Evolutionary conservation across 2,329 filamentous ascomycete species (phyloP).

Genomic region (Chrysoporthe cubensis): DNA sequence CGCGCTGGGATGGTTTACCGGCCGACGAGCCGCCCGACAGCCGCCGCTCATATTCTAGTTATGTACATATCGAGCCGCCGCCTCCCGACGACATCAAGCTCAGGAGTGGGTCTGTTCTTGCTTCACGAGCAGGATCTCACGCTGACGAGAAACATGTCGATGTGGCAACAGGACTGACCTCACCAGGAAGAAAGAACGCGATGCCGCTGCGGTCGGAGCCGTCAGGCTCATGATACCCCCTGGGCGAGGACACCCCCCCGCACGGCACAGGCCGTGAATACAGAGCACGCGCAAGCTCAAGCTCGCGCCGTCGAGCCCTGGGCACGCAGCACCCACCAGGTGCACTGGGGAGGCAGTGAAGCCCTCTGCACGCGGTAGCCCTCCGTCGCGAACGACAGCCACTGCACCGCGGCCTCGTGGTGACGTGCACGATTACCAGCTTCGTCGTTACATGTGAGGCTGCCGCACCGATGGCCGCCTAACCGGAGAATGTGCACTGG

Average conservation of each 20-base stretch:
- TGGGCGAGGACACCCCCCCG: not conserved
- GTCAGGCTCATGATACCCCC: not conserved
- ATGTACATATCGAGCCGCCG: constrained; percentile 16
- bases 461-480: constrained; percentile 16
- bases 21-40: constrained; percentile 16
- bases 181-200: not conserved
- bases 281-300: not conserved
- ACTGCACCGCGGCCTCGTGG: not conserved
- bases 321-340: not conserved
- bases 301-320: not conserved
- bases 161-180: not conserved
- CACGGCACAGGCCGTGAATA: not conserved
- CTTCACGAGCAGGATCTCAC: constrained; percentile 2
- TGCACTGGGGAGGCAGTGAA: not conserved
- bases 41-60: not conserved
- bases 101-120: not conserved
- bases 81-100: constrained; percentile 11
- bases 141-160: not conserved
- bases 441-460: constrained; percentile 9
- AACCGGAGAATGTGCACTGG: not conserved
- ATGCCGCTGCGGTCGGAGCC: not conserved
- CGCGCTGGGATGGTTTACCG: constrained; percentile 6
- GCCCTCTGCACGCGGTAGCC: not conserved
- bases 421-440: not conserved
- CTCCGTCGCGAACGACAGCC: not conserved